Evolutionary conservation across 345 rosid genomes (phyloP), one percentile per base, ranked within the genome.

Genomic region (Clarkia xantiana): DNA sequence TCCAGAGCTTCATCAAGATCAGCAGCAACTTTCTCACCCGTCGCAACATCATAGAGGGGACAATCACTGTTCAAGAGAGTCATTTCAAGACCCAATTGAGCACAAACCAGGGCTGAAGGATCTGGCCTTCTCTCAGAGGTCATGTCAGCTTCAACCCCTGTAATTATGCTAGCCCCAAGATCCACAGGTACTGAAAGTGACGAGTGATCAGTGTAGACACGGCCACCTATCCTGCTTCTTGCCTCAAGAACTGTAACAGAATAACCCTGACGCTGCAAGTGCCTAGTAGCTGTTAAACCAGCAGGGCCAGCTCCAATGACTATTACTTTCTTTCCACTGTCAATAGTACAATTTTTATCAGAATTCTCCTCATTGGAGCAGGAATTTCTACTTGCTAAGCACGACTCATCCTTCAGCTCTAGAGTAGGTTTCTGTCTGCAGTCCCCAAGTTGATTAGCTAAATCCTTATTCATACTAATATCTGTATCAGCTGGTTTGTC

Each of bases 231-330:
- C 68, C 99, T 82, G 71, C 66, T 62, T 73, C 99, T 80, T 64
- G 82, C 99, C 80, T 93, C 99, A 51, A 93, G 90, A 62, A 93
- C 62, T 17, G 75, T 75, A 29, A 87, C 97, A 62, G 82, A 71
- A 74, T 84, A 84, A 42, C 99, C 99, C 69, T 87, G 97, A 48
- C 95, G 95, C 55, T 77, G 78, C 68, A 93, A 77, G 73, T 93
- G 99, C 16, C 95, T 84, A 47, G 99, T 96, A 57, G 96, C 97
- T 38, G 86, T 84, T 74, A 93, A 68, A 59, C 99, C 99, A 61
- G 99, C 95, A 65, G 99, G 99, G 66, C 99, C 99, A 66, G 99
- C 99, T 63, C 99, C 99, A 58, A 93, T 63, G 46, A 93, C 72
- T 59, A 93, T 72, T 60, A 93, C 64, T 59, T 69, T 84, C 72